Evolutionary conservation across 331 rosid species (phyloP).

Genomic region (Spiraea crenata): DNA sequence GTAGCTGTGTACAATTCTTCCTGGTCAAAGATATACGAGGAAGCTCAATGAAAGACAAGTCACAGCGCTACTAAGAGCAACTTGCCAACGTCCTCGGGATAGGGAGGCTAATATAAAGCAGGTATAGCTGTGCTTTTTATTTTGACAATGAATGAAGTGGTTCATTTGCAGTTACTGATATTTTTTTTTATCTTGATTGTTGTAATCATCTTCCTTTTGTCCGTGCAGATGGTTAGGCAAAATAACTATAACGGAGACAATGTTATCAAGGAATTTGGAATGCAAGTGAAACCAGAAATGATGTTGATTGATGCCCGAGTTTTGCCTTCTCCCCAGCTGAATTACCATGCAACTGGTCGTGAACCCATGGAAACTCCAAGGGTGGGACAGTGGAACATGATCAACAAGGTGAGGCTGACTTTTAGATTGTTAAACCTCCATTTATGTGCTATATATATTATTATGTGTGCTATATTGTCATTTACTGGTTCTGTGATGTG

Average conservation of each 20-base stretch:
- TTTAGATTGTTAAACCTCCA: background rate
- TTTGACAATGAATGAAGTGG: background rate
- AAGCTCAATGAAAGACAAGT: constrained; percentile 63
- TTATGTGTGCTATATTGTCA: no score
- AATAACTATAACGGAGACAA: constrained; percentile 25
- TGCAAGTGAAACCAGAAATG: constrained; percentile 31
- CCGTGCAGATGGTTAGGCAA: constrained; percentile 28
- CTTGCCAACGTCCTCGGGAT: constrained; percentile 57
- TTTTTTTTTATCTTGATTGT: background rate
- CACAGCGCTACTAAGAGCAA: constrained; percentile 48
- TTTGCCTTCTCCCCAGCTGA: constrained; percentile 74
- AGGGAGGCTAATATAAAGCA: constrained; percentile 29
- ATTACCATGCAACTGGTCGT: constrained; percentile 47
- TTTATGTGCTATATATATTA: no score
- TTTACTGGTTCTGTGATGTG: no score
- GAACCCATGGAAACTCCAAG: constrained; percentile 47
- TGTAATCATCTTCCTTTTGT: background rate
- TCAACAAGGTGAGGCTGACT: constrained; percentile 49
- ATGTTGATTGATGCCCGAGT: constrained; percentile 56
- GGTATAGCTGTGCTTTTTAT: constrained; percentile 22
- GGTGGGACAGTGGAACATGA: constrained; percentile 94
- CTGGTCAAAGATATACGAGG: constrained; percentile 62
- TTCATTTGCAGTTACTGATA: no score
- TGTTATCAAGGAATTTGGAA: constrained; percentile 45
- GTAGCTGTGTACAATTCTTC: constrained; percentile 55